phyloP scores from a whole-genome alignment of 2,329 filamentous ascomycete species.

The Colletotrichum sp. region DNA sequence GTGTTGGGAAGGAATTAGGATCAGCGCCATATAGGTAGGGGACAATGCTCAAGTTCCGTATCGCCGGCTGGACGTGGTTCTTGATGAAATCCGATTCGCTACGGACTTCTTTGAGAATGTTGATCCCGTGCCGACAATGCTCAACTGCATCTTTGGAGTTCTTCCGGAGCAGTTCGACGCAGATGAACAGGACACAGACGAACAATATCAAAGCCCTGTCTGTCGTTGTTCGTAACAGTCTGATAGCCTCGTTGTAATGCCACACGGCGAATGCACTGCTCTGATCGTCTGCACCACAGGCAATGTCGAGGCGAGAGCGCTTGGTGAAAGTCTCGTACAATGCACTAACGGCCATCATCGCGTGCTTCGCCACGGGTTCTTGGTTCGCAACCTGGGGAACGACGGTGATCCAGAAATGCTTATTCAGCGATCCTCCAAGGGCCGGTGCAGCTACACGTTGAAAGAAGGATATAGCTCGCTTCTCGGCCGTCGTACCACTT shows the following conservation, averaged over 20 bases:
- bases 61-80: background rate
- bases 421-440: conserved; percentile 22
- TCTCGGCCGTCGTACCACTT: conserved; percentile 1
- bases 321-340: conserved; percentile 10
- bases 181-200: conserved; percentile 24
- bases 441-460: conserved; percentile 18
- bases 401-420: conserved; percentile 23
- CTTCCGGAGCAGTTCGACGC: conserved; percentile 8
- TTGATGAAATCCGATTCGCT: background rate
- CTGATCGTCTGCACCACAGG: background rate
- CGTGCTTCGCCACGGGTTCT: conserved; percentile 25
- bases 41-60: background rate
- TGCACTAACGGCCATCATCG: conserved; percentile 23
- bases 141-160: background rate
- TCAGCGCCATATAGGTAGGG: background rate
- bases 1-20: background rate
- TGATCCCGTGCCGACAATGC: conserved; percentile 7
- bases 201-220: conserved; percentile 17
- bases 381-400: conserved; percentile 17
- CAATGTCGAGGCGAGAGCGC: background rate
- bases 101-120: conserved; percentile 1
- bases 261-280: conserved; percentile 3
- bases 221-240: conserved; percentile 5
- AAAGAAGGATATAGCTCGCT: conserved; percentile 20
- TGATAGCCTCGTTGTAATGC: conserved; percentile 22